A percentile compares a stretch with the other conserved stretches of the same genome.
These are phyloP conservation scores for Sporodiniella umbellata DNA, from an alignment of 371 early-diverging fungal species.

Conservation along the genomic window DNA sequence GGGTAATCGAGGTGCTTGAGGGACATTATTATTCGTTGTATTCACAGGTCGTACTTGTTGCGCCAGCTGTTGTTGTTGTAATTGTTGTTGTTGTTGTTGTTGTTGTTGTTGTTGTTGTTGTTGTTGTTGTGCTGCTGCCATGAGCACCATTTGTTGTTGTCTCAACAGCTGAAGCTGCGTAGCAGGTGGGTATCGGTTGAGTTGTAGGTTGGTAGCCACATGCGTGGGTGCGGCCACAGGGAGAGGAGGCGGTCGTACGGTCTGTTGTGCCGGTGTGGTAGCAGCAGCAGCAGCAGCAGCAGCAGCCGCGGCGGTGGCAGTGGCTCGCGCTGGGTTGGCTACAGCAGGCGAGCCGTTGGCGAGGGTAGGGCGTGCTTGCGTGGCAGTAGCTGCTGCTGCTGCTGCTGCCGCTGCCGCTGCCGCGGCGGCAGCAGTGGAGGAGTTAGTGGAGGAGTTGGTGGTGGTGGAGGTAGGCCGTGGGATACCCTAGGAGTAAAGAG, in stretches of 20 bases:
- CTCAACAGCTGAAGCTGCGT: conserved; percentile 49
- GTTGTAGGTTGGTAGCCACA: conserved; percentile 24
- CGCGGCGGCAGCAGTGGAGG: no score
- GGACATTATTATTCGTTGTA: neutral
- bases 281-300: conserved; percentile 14
- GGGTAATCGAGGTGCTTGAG: neutral
- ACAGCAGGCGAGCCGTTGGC: conserved; percentile 3
- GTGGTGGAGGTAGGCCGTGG: conserved; percentile 18
- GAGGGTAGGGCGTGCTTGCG: conserved; percentile 11
- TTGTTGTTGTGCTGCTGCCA: conserved; percentile 28
- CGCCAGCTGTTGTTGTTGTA: neutral
- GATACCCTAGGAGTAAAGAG: conserved; percentile 4
- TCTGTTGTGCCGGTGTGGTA: conserved; percentile 20
- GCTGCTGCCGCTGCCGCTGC: no score
- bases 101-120: conserved; percentile 10
- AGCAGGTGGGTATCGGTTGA: conserved; percentile 41
- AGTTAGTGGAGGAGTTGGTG: no score
- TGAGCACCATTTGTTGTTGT: conserved; percentile 46
- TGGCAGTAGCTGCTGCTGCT: conserved; percentile 27
- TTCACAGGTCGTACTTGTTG: neutral
- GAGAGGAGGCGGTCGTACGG: conserved; percentile 24
- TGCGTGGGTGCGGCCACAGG: conserved; percentile 18
- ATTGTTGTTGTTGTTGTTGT: conserved; percentile 10
- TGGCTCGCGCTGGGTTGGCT: conserved; percentile 13
- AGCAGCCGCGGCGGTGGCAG: conserved; percentile 13